These are phyloP conservation scores for Myxozyma kluyveri DNA, from an alignment of 805 yeast species.

Conservation along the genomic window DNA sequence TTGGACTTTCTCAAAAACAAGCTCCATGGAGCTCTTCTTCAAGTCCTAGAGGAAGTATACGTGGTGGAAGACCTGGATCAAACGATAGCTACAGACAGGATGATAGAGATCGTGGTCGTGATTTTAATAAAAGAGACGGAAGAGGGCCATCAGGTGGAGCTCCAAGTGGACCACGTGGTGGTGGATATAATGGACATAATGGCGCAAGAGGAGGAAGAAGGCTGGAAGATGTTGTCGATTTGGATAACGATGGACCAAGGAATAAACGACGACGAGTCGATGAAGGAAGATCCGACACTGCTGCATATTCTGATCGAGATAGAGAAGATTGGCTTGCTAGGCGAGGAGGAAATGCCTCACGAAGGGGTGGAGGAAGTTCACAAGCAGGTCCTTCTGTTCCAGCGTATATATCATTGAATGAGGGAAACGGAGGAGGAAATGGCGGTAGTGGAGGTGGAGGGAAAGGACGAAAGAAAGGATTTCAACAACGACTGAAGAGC, in stretches of 20 bases:
- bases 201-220: neutral
- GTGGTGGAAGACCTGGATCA: too few species aligned
- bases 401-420: neutral
- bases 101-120: neutral
- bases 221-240: neutral
- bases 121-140: neutral
- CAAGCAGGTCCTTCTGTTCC: slow-evolving; percentile 1
- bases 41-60: too few species aligned
- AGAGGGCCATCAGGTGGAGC: neutral
- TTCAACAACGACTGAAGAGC: slow-evolving; percentile 5
- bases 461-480: slow-evolving; percentile 4
- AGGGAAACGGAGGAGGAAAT: neutral
- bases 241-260: neutral
- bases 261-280: neutral
- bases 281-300: neutral
- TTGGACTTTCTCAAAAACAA: neutral
- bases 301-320: slow-evolving; percentile 5
- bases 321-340: slow-evolving; percentile 23
- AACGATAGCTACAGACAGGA: too few species aligned
- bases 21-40: neutral
- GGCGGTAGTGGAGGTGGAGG: slow-evolving; percentile 1
- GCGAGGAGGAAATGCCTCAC: neutral
- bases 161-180: neutral
- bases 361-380: neutral
- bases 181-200: neutral